Conservation (phyloP, 2,329 filamentous ascomycete species). For the Cercospora canescens region DNA sequence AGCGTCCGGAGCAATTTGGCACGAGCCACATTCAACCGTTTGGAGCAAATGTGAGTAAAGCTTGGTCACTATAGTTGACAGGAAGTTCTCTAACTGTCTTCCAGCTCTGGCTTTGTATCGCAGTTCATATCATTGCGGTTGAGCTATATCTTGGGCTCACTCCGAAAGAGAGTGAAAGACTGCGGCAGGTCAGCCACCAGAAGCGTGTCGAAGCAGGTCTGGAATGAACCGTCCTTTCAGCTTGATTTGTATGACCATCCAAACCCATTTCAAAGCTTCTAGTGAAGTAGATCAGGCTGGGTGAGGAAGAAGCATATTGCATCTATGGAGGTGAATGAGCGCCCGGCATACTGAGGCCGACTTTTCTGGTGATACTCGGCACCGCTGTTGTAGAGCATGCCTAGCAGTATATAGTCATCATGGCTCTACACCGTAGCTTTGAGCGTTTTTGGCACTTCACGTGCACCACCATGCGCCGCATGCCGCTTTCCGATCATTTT, state of each 20-base stretch:
- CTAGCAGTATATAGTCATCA: neutral
- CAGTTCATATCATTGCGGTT: neutral
- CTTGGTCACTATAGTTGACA: neutral
- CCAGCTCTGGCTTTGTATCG: neutral
- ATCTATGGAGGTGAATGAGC: neutral
- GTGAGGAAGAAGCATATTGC: neutral
- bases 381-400: neutral
- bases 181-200: neutral
- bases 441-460: neutral
- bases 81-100: neutral
- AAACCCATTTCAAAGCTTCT: neutral
- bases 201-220: neutral
- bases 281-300: neutral
- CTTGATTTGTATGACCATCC: neutral
- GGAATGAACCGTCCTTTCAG: neutral
- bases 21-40: neutral
- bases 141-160: neutral
- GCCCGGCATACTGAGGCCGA: neutral
- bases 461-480: too few relatives aligned
- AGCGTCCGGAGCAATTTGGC: neutral
- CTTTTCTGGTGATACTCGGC: neutral
- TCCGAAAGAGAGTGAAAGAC: neutral
- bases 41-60: neutral
- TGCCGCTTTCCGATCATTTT: neutral
- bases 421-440: neutral